Evolutionary conservation across 2,329 filamentous ascomycete genomes (phyloP), one percentile per base, ranked within the genome.

Genomic region (Penicillium oxalicum): DNA sequence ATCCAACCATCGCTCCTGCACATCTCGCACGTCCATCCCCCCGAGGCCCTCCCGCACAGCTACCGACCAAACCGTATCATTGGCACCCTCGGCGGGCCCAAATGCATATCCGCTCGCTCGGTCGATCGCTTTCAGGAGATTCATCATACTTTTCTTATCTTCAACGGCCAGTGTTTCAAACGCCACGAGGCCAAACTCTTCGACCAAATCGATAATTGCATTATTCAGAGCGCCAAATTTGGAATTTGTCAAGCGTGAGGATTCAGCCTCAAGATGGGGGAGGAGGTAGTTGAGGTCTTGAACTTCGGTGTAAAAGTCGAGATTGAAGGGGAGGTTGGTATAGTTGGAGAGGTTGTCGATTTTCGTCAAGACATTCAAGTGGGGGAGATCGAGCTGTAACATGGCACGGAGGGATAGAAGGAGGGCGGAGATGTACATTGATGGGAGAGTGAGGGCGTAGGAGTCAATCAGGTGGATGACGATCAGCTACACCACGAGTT

Each of bases 301-400:
- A 6, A 97, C 91, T 68, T 98, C 91, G 52, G 93, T 97, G 69
- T 97, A 98, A 70, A 86, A 98, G 57, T 96, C 91, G 51, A 98
- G 83, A 61, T 95, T 95, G 76, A 98, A 96, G 0, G 91, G 89
- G 0, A 98, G 77, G 26, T 88, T 82, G 40, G 88, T 85, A 64
- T 95, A 96, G 45, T 86, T 82, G 33, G 84, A 76, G 46, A 98
- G 77, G 65, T 96, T 96, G 71, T 98, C 93, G 71, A 98, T 95
- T 73, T 98, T 98, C 49, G 91, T 96, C 26, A 98, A 80, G 53
- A 98, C 88, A 64, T 98, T 98, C 58, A 98, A 77, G 65, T 96
- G 89, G 0, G 93, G 90, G 53, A 97, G 86, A 64, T 97, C 93
- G 80, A 98, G 91, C 72, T 97, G 93, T 45, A 98, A 83, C 91